Conservation (phyloP, 331 rosid species). For the Rosa hybrid region DNA sequence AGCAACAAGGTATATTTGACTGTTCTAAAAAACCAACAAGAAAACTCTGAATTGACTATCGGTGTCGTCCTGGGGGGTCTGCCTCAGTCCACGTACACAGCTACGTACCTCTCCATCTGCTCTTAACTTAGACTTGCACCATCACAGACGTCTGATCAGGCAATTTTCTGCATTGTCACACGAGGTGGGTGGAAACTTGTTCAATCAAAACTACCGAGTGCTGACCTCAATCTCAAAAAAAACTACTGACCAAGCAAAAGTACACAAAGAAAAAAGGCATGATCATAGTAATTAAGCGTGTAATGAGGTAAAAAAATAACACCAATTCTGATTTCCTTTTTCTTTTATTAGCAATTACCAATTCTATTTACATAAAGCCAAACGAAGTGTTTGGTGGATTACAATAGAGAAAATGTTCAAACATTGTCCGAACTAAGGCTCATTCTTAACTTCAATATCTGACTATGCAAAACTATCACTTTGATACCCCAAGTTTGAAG, state of each 20-base stretch:
- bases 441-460: too few species aligned
- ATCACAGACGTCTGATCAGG: neutral
- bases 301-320: too few species aligned
- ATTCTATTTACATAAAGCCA: too few species aligned
- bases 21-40: neutral
- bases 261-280: too few species aligned
- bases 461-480: too few species aligned
- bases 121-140: neutral
- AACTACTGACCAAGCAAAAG: neutral
- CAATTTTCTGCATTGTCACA: neutral
- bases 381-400: too few species aligned
- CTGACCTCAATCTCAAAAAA: neutral
- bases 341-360: too few species aligned
- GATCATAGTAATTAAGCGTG: too few species aligned
- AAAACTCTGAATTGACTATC: neutral
- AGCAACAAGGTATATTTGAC: conserved; percentile 18
- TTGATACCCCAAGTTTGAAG: too few species aligned
- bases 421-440: too few species aligned
- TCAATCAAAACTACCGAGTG: neutral
- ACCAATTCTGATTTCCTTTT: too few species aligned
- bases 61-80: conserved; percentile 5
- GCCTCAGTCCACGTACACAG: conserved; percentile 17
- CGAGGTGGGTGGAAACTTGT: neutral
- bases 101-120: neutral
- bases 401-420: too few species aligned